Conservation (phyloP, 495 filamentous ascomycete species). For the Tetracladium setigerum region DNA sequence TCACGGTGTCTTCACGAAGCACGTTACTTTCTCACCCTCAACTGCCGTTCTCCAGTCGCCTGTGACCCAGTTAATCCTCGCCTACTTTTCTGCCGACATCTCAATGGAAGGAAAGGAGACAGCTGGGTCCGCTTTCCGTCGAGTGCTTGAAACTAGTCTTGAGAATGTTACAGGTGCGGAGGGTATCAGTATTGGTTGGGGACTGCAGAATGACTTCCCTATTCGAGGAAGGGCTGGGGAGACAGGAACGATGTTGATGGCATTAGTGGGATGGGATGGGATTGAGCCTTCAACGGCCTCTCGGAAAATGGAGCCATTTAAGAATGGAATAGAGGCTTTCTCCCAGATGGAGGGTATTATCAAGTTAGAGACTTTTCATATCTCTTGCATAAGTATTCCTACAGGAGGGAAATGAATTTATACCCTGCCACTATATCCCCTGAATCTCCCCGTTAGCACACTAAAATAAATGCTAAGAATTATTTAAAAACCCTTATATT, state of each 20-base stretch:
- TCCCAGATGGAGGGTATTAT: background rate
- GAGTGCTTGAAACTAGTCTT: background rate
- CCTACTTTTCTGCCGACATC: constrained; percentile 1
- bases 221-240: background rate
- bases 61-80: background rate
- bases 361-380: background rate
- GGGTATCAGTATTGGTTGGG: constrained; percentile 1
- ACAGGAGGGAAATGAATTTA: too few species aligned
- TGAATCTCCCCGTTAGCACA: too few species aligned
- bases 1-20: constrained; percentile 2
- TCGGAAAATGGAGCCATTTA: constrained; percentile 1
- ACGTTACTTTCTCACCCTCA: background rate
- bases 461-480: too few species aligned
- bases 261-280: background rate
- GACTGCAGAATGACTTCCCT: constrained; percentile 2
- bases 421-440: too few species aligned
- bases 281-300: background rate
- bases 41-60: background rate
- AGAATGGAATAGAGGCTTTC: background rate
- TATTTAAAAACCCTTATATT: too few species aligned
- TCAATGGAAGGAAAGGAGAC: background rate
- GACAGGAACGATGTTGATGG: background rate
- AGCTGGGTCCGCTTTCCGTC: background rate
- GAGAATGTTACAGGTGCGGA: background rate
- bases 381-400: background rate